Percentiles rank a stretch among this genome's conserved stretches.
These are phyloP conservation scores for Acer saccharum DNA, from an alignment of 345 rosid species.

Conservation along the genomic window DNA sequence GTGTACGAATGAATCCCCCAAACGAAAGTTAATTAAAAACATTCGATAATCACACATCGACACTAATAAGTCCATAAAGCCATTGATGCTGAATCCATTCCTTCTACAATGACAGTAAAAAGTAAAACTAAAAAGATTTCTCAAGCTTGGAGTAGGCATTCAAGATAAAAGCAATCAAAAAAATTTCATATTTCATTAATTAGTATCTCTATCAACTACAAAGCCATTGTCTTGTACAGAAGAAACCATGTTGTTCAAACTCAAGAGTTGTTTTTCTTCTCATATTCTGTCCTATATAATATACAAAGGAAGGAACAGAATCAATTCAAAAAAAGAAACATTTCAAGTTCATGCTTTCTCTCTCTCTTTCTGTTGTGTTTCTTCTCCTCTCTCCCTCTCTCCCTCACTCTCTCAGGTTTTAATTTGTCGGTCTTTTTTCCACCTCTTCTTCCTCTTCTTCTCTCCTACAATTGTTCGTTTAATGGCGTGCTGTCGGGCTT, in stretches of 20 bases:
- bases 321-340: neutral
- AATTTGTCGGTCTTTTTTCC: neutral
- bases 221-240: constrained; percentile 16
- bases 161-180: constrained; percentile 7
- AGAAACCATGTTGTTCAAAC: constrained; percentile 18
- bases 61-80: too few species aligned
- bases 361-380: constrained; percentile 14
- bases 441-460: neutral
- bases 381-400: neutral
- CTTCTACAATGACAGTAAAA: too few species aligned
- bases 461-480: constrained; percentile 17
- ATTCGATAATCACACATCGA: too few species aligned
- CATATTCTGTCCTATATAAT: constrained; percentile 26
- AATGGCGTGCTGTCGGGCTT: constrained; percentile 76
- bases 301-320: constrained; percentile 25
- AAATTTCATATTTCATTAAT: constrained; percentile 15
- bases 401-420: neutral
- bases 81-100: too few species aligned
- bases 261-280: constrained; percentile 6
- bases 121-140: too few species aligned
- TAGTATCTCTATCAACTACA: constrained; percentile 19
- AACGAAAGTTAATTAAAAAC: too few species aligned
- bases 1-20: too few species aligned
- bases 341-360: constrained; percentile 14
- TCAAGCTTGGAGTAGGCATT: neutral